phyloP scores from a whole-genome alignment of 805 yeast species.

The Yarrowia yakushimensis region DNA sequence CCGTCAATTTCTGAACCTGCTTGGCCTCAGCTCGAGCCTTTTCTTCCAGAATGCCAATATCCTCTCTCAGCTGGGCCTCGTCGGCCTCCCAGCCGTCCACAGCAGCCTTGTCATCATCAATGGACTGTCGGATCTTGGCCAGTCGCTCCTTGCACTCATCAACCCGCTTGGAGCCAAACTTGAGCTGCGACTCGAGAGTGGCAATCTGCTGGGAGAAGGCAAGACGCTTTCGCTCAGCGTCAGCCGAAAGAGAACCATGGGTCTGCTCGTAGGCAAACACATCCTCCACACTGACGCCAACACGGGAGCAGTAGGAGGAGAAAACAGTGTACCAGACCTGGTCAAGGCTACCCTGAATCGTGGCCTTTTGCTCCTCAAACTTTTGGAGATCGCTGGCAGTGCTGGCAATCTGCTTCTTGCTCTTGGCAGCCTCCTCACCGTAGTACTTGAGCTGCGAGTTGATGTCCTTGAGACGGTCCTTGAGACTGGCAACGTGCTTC shows the following conservation, averaged over 20 bases:
- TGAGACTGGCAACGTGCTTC: constrained; percentile 11
- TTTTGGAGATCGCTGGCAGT: constrained; percentile 25
- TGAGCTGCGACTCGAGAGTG: constrained; percentile 55
- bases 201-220: constrained; percentile 60
- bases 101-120: constrained; percentile 42
- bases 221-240: constrained; percentile 40
- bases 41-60: constrained; percentile 37
- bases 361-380: not conserved
- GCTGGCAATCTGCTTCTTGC: constrained; percentile 25
- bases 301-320: constrained; percentile 51
- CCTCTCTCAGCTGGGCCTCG: constrained; percentile 43
- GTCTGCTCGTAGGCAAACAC: constrained; percentile 68
- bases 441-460: constrained; percentile 30
- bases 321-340: constrained; percentile 31
- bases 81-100: constrained; percentile 40
- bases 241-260: constrained; percentile 46
- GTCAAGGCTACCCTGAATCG: not conserved
- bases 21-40: constrained; percentile 31
- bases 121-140: constrained; percentile 34
- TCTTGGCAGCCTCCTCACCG: constrained; percentile 13
- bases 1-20: constrained; percentile 24
- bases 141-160: constrained; percentile 50
- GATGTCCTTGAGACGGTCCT: constrained; percentile 26
- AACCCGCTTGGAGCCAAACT: constrained; percentile 61
- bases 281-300: constrained; percentile 46